Conservation (phyloP, 257 asterid genomes). For the Petunia secreta region DNA sequence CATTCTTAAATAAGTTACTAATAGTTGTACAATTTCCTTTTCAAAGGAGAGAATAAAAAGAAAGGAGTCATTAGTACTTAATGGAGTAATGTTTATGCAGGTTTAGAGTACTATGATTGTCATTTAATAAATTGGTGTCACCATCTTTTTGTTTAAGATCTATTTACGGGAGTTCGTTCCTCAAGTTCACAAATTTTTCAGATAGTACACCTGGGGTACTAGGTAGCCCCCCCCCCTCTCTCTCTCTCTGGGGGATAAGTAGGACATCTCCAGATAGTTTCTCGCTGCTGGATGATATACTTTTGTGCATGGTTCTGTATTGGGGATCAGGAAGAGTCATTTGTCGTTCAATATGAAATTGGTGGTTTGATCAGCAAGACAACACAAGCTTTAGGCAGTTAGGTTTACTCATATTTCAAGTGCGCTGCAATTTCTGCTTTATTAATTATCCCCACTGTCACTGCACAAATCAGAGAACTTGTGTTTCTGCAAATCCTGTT, state of each 20-base stretch:
- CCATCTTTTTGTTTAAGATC: not conserved
- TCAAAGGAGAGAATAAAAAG: not conserved
- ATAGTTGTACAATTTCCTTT: not conserved
- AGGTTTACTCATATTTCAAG: not conserved
- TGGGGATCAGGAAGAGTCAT: not conserved
- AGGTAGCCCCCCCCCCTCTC: too few relatives aligned
- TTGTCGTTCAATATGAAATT: not conserved
- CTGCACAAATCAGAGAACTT: not conserved
- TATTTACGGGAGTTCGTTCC: not conserved
- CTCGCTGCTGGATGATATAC: not conserved
- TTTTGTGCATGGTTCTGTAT: not conserved
- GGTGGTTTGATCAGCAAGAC: not conserved
- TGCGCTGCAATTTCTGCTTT: not conserved
- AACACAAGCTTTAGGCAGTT: not conserved
- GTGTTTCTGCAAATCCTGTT: not conserved
- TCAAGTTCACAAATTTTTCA: not conserved
- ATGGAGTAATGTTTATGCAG: not conserved
- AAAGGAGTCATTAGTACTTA: constrained; percentile 3
- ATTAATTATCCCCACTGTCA: not conserved
- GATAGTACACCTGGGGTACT: not conserved
- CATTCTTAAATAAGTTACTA: not conserved
- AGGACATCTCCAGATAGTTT: constrained; percentile 8
- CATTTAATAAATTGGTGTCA: not conserved
- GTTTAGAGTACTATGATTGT: not conserved
- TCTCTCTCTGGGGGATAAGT: not conserved